phyloP scores from a whole-genome alignment of 306 rosid genomes.

The Cucumis hystrix region DNA sequence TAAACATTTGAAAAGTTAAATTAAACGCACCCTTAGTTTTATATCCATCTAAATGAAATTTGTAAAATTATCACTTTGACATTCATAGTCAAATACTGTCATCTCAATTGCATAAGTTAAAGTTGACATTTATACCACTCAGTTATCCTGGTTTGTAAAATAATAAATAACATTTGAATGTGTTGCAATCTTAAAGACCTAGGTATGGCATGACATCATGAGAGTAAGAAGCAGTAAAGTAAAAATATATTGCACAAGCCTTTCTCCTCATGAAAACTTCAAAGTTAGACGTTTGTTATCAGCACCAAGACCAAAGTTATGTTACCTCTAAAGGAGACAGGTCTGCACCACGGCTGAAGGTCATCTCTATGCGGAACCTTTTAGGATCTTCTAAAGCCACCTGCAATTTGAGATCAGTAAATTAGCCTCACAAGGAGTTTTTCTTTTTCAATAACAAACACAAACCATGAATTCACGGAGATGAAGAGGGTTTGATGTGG shows the following conservation, averaged over 20 bases:
- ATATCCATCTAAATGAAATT: background rate
- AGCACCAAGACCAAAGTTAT: background rate
- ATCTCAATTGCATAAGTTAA: background rate
- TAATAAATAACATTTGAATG: background rate
- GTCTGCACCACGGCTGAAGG: conserved; percentile 96
- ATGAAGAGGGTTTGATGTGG: background rate
- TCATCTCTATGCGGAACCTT: conserved; percentile 75
- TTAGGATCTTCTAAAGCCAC: conserved; percentile 78
- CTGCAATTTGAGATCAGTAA: conserved; percentile 31
- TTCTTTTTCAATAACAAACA: background rate
- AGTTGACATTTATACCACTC: background rate
- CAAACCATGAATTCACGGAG: background rate
- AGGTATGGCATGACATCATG: background rate
- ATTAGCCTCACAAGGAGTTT: background rate
- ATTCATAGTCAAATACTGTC: background rate
- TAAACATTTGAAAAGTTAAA: too few species aligned
- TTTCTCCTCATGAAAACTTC: background rate
- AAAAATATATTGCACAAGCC: background rate
- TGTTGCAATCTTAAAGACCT: background rate
- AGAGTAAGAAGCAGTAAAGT: background rate
- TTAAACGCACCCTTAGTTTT: too few species aligned
- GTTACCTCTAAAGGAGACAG: conserved; percentile 86
- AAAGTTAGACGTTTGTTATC: background rate
- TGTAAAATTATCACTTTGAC: background rate
- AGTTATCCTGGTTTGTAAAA: background rate